phyloP scores from a whole-genome alignment of 345 rosid species.

The Rhodamnia argentea region DNA sequence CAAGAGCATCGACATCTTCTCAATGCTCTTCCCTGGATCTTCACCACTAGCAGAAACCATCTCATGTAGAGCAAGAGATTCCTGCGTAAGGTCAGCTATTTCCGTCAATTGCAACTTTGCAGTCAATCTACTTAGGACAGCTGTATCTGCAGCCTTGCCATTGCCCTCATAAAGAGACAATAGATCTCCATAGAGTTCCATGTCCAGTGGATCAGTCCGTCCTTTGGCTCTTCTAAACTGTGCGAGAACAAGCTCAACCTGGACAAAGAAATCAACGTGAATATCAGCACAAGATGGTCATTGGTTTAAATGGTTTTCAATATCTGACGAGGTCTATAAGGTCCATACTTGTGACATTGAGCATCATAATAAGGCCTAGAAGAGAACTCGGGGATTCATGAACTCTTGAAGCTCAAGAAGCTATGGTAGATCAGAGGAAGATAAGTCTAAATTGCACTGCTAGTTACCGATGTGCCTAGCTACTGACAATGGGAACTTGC shows the following conservation, averaged over 20 bases:
- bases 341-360: not conserved
- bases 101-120: slow-evolving; percentile 69
- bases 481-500: not conserved
- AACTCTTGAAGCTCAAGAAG: not conserved
- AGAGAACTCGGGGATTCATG: not conserved
- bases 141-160: slow-evolving; percentile 39
- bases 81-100: slow-evolving; percentile 69
- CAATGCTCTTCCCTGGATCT: slow-evolving; percentile 71
- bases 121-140: slow-evolving; percentile 42
- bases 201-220: slow-evolving; percentile 56
- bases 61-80: slow-evolving; percentile 83
- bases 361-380: not conserved
- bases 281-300: not conserved
- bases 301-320: not conserved
- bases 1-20: slow-evolving; percentile 77
- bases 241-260: slow-evolving; percentile 91
- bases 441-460: not conserved
- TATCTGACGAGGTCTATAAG: not conserved
- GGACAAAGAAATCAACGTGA: slow-evolving; percentile 4
- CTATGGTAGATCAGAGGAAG: not conserved
- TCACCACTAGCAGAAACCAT: slow-evolving; percentile 65
- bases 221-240: slow-evolving; percentile 90
- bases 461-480: not conserved
- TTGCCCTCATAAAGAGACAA: slow-evolving; percentile 42
- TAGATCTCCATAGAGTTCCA: slow-evolving; percentile 55